Base-by-base conservation (phyloP, 2,329 filamentous ascomycete species). In the Ophiostoma montium region DNA sequence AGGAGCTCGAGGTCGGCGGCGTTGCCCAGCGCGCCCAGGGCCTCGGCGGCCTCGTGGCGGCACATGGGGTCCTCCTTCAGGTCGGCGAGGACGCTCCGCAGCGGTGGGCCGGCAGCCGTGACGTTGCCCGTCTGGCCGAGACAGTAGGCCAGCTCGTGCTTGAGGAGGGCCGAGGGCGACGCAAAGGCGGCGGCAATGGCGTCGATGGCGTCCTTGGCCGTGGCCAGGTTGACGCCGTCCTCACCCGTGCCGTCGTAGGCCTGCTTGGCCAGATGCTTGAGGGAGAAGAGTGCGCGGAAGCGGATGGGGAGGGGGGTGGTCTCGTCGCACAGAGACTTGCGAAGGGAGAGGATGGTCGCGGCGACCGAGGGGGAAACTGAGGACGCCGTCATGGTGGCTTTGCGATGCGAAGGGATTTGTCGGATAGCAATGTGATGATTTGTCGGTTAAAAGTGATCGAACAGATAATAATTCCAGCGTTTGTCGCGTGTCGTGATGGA, bases 91-190 rank as follows among this genome's bases (percentile, higher is more conserved):
- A 94, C 86, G 12, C 72, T 67, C 51, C 81, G 76, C 56, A 98
- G 71, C 54, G 80, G 82, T 10, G 81, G 74, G 2, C 31, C 55
- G 10, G 88, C 76, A 0, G 89, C 84, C 42, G 80, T 80, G 46
- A 74, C 66, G 61, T 95, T 87, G 51, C 80, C 80, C 1, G 86
- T 90, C 68, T 98, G 92, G 8, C 92, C 92, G 2, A 98, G 76
- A 62, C 92, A 98, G 69, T 98, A 98, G 23, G 92, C 92, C 45
- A 98, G 75, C 64, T 98, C 92, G 65, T 98, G 92, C 70, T 96
- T 96, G 43, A 96, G 72, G 9, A 96, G 74, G 3, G 87, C 90
- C 5, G 90, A 96, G 0, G 85, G 81, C 3, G 90, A 94, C 0
- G 71, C 60, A 58, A 98, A 92, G 2, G 74, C 90, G 8, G 88